Base-by-base conservation (phyloP, 306 rosid species). In the Mimosa bimucronata region DNA sequence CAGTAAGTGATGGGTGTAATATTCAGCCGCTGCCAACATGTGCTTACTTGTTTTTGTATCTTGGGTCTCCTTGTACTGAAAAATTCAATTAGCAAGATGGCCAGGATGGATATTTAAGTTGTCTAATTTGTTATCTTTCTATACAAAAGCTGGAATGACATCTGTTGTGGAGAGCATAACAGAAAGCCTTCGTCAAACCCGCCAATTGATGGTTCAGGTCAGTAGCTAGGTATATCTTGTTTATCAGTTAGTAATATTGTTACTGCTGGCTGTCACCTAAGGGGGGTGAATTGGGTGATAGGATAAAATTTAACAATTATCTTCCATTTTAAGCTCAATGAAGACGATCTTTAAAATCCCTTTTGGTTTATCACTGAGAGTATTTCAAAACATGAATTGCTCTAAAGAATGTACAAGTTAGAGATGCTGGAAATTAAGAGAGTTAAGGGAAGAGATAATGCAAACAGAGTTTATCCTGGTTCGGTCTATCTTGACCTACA, bases 101-200 rank as follows among this genome's bases (percentile, higher is more conserved):
- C 10, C 40, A 68, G 72, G 74, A 58, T 86, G 62, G 76, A 76
- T 75, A 53, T 71, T 66, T 40, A 26, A 38, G 60, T 45, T 67
- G 14, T 85, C 72, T 71, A 8, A 76, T 64, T 26, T 65, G 31
- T 71, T 46, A 7, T 75, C 62, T 76, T 80, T 65, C 84, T 91
- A 98, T 88, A 92, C 97, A 79, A 92, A 91, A 80, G 96, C 92
- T 66, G 96, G 98, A 74, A 92, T 95, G 97, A 92, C 97, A 53
- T 91, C 98, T 77, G 98, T 98, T 7, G 93, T 93, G 53, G 98
- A 92, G 79, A 91, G 97, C 92, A 92, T 95, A 74, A 95, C 98
- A 0, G 97, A 91, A 48, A 95, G 96, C 93, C 98, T 92, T 52
- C 94, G 97, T 12, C 92, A 96, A 6, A 85, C 94, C 41, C 98